These are phyloP conservation scores for Tulasnella sp. DNA, from an alignment of 768 basidiomycete genomes.

Conservation along the genomic window DNA sequence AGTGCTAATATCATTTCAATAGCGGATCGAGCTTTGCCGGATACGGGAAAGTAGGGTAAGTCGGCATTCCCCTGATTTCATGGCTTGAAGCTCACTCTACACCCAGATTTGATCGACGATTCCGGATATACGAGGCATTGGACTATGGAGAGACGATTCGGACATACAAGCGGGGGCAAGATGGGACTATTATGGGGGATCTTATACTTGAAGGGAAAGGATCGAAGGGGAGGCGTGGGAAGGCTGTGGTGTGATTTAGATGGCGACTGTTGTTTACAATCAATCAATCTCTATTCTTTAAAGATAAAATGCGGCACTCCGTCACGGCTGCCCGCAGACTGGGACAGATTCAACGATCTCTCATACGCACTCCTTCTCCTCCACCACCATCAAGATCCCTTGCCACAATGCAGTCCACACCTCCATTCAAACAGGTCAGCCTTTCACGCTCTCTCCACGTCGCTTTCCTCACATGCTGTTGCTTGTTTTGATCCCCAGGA, in stretches of 20 bases:
- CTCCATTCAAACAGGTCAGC: conserved; percentile 14
- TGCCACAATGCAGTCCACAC: conserved; percentile 9
- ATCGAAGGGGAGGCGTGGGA: not conserved
- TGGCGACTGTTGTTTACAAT: not conserved
- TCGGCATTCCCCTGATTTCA: conserved; percentile 22
- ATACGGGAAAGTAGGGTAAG: conserved; percentile 68
- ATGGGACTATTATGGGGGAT: conserved; percentile 57
- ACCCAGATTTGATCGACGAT: conserved; percentile 76
- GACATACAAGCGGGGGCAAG: conserved; percentile 77
- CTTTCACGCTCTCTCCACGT: not conserved
- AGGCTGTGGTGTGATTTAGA: not conserved
- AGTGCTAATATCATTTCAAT: not conserved
- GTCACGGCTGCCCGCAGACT: conserved; percentile 16
- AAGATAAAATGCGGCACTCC: conserved; percentile 3
- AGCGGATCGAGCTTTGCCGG: conserved; percentile 39
- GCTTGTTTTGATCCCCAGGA: conserved; percentile 26
- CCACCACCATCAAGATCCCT: not conserved
- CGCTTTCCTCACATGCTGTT: no score
- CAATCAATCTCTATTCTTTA: not conserved
- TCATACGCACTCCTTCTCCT: not conserved
- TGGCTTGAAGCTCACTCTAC: not conserved
- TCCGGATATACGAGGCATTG: conserved; percentile 79
- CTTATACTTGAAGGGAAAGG: conserved; percentile 51
- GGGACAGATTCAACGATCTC: not conserved
- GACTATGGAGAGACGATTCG: conserved; percentile 87